phyloP scores from a whole-genome alignment of 2,329 filamentous ascomycete species.

The Fusarium sp. region DNA sequence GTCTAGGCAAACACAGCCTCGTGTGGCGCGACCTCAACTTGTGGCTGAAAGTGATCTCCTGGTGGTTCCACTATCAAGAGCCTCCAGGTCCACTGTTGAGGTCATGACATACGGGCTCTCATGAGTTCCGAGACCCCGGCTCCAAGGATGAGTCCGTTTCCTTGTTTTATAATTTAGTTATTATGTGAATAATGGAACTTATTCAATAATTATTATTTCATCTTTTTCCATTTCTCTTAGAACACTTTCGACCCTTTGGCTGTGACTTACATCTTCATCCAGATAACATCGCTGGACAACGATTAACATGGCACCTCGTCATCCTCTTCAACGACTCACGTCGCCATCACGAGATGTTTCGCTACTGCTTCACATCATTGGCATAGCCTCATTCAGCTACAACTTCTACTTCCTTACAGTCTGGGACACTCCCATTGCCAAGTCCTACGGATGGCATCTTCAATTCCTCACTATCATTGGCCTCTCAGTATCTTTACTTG shows the following conservation, averaged over 20 bases:
- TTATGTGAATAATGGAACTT: slow-evolving; percentile 20
- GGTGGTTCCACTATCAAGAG: neutral
- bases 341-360: slow-evolving; percentile 76
- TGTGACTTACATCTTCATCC: neutral
- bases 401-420: slow-evolving; percentile 65
- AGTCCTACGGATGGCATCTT: slow-evolving; percentile 75
- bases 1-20: slow-evolving; percentile 41
- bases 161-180: slow-evolving; percentile 12
- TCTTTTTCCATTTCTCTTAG: neutral
- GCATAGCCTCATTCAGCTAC: slow-evolving; percentile 65
- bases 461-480: slow-evolving; percentile 83
- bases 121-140: slow-evolving; percentile 37
- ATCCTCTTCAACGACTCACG: slow-evolving; percentile 74
- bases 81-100: slow-evolving; percentile 35
- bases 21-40: slow-evolving; percentile 40
- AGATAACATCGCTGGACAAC: neutral
- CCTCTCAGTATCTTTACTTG: slow-evolving; percentile 70
- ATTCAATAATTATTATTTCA: neutral
- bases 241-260: neutral
- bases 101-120: slow-evolving; percentile 41
- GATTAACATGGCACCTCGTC: slow-evolving; percentile 57
- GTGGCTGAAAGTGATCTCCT: slow-evolving; percentile 33
- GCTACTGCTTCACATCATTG: slow-evolving; percentile 70
- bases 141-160: slow-evolving; percentile 18
- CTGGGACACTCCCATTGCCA: slow-evolving; percentile 66